Conservation (phyloP, 192 early-diverging fungal genomes). For the Gorgonomyces haynaldii region DNA sequence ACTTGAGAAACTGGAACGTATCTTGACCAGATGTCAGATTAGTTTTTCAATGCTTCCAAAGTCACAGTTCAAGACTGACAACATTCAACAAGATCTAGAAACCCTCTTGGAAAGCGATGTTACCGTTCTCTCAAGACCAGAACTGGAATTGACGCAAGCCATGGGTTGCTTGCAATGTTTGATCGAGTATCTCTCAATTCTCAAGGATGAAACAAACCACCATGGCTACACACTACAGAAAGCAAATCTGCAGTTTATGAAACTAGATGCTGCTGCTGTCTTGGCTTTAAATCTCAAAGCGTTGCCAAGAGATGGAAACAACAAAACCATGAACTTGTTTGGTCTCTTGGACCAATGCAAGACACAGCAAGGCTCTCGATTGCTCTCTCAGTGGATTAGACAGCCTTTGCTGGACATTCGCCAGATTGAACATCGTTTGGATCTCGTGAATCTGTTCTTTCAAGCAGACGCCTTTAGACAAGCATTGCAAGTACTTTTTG, state of each 20-base stretch:
- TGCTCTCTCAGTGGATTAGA: constrained; percentile 85
- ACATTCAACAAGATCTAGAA: constrained; percentile 80
- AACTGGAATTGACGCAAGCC: constrained; percentile 60
- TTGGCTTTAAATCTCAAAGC: constrained; percentile 80
- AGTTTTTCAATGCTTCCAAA: constrained; percentile 40
- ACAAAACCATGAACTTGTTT: constrained; percentile 48
- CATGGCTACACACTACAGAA: constrained; percentile 57
- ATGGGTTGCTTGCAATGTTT: constrained; percentile 59
- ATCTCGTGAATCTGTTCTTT: constrained; percentile 36
- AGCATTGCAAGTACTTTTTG: not conserved
- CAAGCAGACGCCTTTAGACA: constrained; percentile 18
- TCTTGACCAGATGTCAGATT: constrained; percentile 66
- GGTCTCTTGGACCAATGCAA: constrained; percentile 83
- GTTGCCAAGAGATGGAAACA: constrained; percentile 49
- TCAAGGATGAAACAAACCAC: constrained; percentile 69
- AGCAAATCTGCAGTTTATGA: constrained; percentile 85
- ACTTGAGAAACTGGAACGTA: constrained; percentile 55
- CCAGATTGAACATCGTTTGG: constrained; percentile 59
- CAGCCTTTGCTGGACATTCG: constrained; percentile 67
- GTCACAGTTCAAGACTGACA: constrained; percentile 47
- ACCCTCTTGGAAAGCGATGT: constrained; percentile 60
- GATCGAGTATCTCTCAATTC: constrained; percentile 31
- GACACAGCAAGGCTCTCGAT: constrained; percentile 71
- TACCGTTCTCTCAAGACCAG: constrained; percentile 53
- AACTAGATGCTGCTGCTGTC: constrained; percentile 80